phyloP scores from a whole-genome alignment of 805 yeast species.

The Candida vaughaniae region DNA sequence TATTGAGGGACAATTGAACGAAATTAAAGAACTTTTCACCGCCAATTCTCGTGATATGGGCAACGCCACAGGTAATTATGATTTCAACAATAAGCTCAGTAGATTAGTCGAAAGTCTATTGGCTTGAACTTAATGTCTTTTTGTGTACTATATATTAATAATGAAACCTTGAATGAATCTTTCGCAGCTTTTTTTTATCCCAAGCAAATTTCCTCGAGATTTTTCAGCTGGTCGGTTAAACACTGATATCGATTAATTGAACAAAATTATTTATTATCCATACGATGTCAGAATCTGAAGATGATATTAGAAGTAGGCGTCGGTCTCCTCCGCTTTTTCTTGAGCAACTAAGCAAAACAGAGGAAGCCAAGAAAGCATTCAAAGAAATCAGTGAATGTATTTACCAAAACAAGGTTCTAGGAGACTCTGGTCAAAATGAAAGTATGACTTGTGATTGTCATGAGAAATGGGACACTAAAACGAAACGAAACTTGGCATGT shows the following conservation, averaged over 20 bases:
- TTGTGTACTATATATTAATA: no score
- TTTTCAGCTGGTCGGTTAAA: no score
- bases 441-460: constrained; percentile 89
- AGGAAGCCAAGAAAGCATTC: constrained; percentile 66
- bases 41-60: constrained; percentile 1
- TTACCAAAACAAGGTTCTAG: constrained; percentile 61
- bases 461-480: constrained; percentile 44
- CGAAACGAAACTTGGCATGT: constrained; percentile 63
- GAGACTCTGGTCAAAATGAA: constrained; percentile 74
- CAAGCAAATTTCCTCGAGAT: no score
- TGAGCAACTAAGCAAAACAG: constrained; percentile 56
- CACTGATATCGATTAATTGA: no score
- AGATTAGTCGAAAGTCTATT: constrained; percentile 15
- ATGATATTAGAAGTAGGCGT: constrained; percentile 4
- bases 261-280: no score
- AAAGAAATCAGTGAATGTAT: constrained; percentile 54
- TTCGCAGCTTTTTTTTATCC: constrained; percentile 3
- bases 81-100: constrained; percentile 19
- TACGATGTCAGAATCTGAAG: constrained; percentile 9
- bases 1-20: constrained; percentile 15
- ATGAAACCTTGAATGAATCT: background rate
- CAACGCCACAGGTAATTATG: constrained; percentile 3
- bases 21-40: constrained; percentile 9
- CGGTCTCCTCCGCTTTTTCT: constrained; percentile 26
- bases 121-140: background rate